Percentiles rank a stretch among this genome's conserved stretches.
These are phyloP conservation scores for Acidiella bohemica DNA, from an alignment of 495 filamentous ascomycete genomes.

Conservation along the genomic window DNA sequence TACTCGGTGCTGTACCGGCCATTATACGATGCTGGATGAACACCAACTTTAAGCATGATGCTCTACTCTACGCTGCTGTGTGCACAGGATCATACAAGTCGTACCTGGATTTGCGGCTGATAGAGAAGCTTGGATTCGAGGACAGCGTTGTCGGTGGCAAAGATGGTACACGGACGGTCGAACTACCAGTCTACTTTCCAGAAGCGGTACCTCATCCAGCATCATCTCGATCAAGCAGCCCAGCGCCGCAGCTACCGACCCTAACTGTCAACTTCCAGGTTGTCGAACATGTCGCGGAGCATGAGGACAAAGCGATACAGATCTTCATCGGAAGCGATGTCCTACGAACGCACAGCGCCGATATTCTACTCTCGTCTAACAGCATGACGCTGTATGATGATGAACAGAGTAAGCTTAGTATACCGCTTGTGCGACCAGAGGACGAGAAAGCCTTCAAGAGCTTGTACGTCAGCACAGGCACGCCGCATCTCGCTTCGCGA, in stretches of 20 bases:
- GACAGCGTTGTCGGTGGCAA: constrained; percentile 48
- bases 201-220: constrained; percentile 73
- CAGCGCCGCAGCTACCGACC: constrained; percentile 64
- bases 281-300: constrained; percentile 37
- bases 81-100: constrained; percentile 88
- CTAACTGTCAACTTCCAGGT: constrained; percentile 69
- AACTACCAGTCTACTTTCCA: constrained; percentile 71
- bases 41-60: constrained; percentile 68
- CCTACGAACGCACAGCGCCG: constrained; percentile 73
- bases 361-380: constrained; percentile 85
- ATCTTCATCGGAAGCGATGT: constrained; percentile 48
- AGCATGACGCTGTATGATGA: constrained; percentile 75
- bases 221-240: constrained; percentile 58
- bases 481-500: background rate
- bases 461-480: constrained; percentile 45
- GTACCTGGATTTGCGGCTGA: constrained; percentile 53
- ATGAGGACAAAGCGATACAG: constrained; percentile 25
- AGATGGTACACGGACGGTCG: constrained; percentile 52
- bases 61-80: constrained; percentile 78
- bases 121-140: constrained; percentile 56
- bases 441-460: constrained; percentile 66
- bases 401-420: constrained; percentile 73
- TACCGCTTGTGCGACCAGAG: constrained; percentile 90
- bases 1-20: constrained; percentile 73
- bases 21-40: constrained; percentile 95